Conservation (phyloP, 2,329 filamentous ascomycete species). For the Byssochlamys sp. region DNA sequence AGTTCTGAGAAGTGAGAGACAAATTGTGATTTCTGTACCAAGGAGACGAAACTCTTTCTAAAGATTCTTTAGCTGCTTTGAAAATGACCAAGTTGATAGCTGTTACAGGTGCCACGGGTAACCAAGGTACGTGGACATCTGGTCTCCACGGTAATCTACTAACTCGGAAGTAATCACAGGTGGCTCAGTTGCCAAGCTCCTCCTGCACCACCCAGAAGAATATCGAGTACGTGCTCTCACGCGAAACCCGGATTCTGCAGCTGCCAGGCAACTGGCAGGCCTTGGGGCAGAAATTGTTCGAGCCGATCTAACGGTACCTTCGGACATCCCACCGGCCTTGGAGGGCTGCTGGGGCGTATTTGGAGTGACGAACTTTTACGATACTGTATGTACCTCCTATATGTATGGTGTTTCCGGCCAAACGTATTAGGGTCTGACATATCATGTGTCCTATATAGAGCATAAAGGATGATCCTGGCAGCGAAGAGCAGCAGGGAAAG, state of each 20-base stretch:
- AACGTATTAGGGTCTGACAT: not conserved
- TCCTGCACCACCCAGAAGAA: slow-evolving; percentile 9
- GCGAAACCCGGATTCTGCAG: slow-evolving; percentile 9
- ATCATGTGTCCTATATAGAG: not conserved
- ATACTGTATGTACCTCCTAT: slow-evolving; percentile 3
- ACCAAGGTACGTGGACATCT: not conserved
- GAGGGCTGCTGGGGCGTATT: slow-evolving; percentile 10
- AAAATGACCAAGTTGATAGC: not conserved
- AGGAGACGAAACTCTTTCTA: not conserved
- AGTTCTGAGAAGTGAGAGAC: not conserved
- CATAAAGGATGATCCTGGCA: slow-evolving; percentile 8
- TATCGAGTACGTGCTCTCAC: slow-evolving; percentile 12
- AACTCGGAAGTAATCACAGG: slow-evolving; percentile 2
- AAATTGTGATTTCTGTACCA: not conserved
- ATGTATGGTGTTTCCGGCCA: not conserved
- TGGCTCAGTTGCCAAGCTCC: slow-evolving; percentile 12
- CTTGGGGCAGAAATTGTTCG: slow-evolving; percentile 12
- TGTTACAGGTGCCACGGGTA: not conserved
- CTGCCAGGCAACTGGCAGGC: slow-evolving; percentile 7
- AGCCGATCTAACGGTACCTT: slow-evolving; percentile 11
- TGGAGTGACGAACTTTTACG: slow-evolving; percentile 10
- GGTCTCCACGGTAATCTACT: not conserved
- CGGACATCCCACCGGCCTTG: slow-evolving; percentile 4
- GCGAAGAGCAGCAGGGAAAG: slow-evolving; percentile 9
- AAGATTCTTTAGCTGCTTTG: not conserved